Evolutionary conservation across 345 rosid species (phyloP), one percentile per base, ranked within the genome.

Genomic region (Eucalyptus curtisii): DNA sequence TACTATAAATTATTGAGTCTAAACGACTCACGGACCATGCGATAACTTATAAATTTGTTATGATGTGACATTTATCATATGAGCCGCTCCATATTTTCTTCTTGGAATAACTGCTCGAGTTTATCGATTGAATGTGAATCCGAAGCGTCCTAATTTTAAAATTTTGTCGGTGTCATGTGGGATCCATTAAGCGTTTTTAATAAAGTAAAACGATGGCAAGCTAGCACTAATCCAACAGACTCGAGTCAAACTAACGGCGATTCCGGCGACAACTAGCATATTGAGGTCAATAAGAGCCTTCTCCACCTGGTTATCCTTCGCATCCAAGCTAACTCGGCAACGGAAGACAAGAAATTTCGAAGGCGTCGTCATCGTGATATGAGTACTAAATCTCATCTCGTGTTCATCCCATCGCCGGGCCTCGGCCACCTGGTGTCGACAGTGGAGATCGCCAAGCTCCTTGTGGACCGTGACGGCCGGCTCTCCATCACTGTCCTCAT

Each of bases 401-500:
- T 49, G 31, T 31, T 76, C 22, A 7, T 87, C 44, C 84, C 88
- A 16, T 55, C 31, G 10, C 89, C 90, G 4, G 94, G 90, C 13
- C 89, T 88, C 2, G 95, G 95, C 91, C 96, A 95, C 86, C 89
- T 95, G 44, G 87, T 89, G 7, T 90, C 95, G 24, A 22, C 85
- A 25, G 89, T 91, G 40, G 94, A 95, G 90, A 68, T 92, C 0
- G 95, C 96, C 13, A 94, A 90, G 90, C 92, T 89, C 31, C 92
- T 94, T 15, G 88, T 93, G 24, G 88, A 91, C 66, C 93, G 88
- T 10, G 90, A 94, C 64, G 87, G 90, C 49, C 85, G 90, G n/a
- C 88, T 95, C 89, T 95, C 93, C 25, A 48, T 93, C 90, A 93
- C 96, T 15, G 31, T 95, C 88, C 37, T 94, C 55, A 86, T 93